Conservation (phyloP, 306 rosid genomes). For the Cicer yamashitae region DNA sequence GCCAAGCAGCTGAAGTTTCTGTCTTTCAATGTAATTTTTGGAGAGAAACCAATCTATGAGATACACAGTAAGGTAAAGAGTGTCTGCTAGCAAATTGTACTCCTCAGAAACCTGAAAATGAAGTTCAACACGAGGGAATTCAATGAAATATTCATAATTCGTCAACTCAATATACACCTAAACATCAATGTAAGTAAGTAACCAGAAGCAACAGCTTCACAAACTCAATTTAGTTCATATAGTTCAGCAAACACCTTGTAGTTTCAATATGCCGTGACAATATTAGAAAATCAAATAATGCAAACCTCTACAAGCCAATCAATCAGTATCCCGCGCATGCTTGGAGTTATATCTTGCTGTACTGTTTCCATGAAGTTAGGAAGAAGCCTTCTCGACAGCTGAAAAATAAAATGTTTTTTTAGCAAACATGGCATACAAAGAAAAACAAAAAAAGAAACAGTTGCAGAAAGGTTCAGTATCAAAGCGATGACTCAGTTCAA, state of each 20-base stretch:
- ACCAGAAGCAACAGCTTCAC: background rate
- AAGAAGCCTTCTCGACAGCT: constrained; percentile 80
- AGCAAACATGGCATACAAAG: constrained; percentile 14
- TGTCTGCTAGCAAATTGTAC: constrained; percentile 74
- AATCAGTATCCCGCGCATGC: constrained; percentile 86
- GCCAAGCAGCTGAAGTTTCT: constrained; percentile 86
- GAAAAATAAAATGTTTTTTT: constrained; percentile 33
- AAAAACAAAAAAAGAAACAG: constrained; percentile 11
- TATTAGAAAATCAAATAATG: constrained; percentile 36
- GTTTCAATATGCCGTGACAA: background rate
- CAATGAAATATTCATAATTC: background rate
- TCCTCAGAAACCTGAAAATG: constrained; percentile 82
- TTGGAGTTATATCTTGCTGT: constrained; percentile 80
- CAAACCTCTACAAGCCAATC: constrained; percentile 99
- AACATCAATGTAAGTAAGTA: background rate
- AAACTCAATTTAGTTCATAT: background rate
- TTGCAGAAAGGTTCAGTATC: constrained; percentile 1
- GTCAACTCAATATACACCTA: background rate
- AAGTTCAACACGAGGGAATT: constrained; percentile 14
- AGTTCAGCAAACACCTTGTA: background rate
- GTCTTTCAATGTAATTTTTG: constrained; percentile 71
- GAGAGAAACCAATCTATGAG: constrained; percentile 90
- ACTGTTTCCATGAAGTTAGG: constrained; percentile 69
- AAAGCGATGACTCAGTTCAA: background rate
- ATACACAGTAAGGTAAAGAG: constrained; percentile 81